Evolutionary conservation across 2,329 filamentous ascomycete genomes (phyloP).

Genomic region (Amauroascus niger): DNA sequence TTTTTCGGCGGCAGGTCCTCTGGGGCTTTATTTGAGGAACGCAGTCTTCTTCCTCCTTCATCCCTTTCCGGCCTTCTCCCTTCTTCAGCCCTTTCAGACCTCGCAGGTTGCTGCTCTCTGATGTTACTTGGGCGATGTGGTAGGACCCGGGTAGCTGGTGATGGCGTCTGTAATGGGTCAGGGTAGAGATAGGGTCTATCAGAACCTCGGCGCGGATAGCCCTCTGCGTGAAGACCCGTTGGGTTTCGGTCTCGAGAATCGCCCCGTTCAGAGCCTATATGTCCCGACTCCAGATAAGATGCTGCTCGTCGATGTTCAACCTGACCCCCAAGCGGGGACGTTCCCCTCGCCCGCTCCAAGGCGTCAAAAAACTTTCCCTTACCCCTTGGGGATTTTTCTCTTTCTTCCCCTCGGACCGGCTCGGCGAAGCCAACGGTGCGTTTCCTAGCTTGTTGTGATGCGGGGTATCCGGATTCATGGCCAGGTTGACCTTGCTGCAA

Average conservation of each 20-base stretch:
- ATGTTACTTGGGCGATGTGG: background rate
- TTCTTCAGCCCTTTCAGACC: background rate
- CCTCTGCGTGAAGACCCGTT: background rate
- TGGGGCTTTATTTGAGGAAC: slow-evolving; percentile 2
- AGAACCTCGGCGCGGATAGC: background rate
- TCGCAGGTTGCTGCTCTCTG: background rate
- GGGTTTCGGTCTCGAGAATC: background rate
- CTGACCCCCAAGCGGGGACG: background rate
- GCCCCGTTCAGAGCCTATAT: background rate
- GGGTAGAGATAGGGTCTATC: background rate
- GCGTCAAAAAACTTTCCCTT: background rate
- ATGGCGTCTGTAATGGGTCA: background rate
- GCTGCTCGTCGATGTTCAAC: background rate
- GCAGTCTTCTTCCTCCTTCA: background rate
- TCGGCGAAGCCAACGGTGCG: background rate
- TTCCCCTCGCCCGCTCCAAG: background rate
- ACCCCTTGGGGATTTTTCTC: background rate
- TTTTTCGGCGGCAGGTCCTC: slow-evolving; percentile 3
- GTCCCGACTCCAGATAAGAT: background rate
- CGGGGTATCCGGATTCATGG: background rate
- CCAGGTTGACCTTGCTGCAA: background rate
- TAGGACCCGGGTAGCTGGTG: background rate
- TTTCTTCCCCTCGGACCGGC: background rate
- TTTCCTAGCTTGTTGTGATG: background rate
- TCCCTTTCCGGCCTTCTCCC: background rate